phyloP scores from a whole-genome alignment of 768 basidiomycete genomes.

The Mycena olivaceomarginata region DNA sequence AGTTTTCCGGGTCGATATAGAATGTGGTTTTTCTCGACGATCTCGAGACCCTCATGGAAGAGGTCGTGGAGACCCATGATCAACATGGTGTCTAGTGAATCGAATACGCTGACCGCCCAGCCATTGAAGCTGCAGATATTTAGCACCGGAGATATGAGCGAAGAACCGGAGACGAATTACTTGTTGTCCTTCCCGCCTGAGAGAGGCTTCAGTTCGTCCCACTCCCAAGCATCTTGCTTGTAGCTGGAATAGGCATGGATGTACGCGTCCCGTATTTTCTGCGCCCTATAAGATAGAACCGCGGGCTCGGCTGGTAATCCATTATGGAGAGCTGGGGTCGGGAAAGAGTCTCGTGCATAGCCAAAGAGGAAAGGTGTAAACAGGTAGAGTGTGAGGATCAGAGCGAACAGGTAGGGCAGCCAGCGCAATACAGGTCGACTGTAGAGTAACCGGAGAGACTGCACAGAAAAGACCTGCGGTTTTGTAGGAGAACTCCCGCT shows the following conservation, averaged over 20 bases:
- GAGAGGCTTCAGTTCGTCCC: conserved; percentile 72
- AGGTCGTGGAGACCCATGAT: conserved; percentile 86
- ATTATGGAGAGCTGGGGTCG: not conserved
- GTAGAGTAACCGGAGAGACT: conserved; percentile 34
- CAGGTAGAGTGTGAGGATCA: conserved; percentile 35
- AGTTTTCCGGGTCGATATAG: conserved; percentile 47
- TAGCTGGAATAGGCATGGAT: conserved; percentile 76
- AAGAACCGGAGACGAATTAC: conserved; percentile 57
- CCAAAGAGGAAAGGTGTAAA: conserved; percentile 37
- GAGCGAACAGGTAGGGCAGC: conserved; percentile 36
- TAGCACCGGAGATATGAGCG: conserved; percentile 4
- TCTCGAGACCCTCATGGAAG: conserved; percentile 74
- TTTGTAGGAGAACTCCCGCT: conserved; percentile 33
- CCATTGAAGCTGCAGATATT: conserved; percentile 62
- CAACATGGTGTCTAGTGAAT: conserved; percentile 88
- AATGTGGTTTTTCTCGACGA: conserved; percentile 72
- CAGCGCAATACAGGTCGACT: conserved; percentile 41
- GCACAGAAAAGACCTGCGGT: conserved; percentile 27
- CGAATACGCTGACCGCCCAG: conserved; percentile 82
- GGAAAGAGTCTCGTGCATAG: conserved; percentile 20
- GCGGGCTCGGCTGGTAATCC: not conserved
- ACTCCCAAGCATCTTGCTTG: conserved; percentile 66
- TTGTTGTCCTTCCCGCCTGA: conserved; percentile 67
- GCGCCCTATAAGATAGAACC: conserved; percentile 32
- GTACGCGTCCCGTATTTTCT: conserved; percentile 69